These are phyloP conservation scores for Santalum album DNA, from an alignment of 164 flowering plant genomes.

Conservation along the genomic window DNA sequence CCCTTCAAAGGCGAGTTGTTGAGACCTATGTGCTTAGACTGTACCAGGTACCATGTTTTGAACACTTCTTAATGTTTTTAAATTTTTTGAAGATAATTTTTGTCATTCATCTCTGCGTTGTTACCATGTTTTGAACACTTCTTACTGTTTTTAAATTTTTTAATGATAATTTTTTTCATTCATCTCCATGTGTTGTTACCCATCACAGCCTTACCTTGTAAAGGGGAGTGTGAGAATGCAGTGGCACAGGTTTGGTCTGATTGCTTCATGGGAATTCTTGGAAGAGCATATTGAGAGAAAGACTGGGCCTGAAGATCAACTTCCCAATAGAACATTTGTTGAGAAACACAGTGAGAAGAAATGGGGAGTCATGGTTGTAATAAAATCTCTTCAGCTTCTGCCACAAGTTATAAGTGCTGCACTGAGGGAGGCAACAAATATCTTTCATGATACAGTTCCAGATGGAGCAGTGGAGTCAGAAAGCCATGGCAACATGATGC, in stretches of 20 bases:
- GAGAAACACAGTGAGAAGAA: constrained; percentile 60
- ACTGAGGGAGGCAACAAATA: constrained; percentile 61
- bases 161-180: no score
- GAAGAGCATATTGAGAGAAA: constrained; percentile 71
- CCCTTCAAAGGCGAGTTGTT: constrained; percentile 96
- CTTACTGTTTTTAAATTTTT: no score
- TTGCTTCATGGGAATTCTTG: constrained; percentile 92
- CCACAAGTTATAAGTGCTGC: constrained; percentile 64
- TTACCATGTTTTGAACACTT: no score
- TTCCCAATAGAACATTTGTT: constrained; percentile 19
- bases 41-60: constrained; percentile 63
- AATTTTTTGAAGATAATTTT: no score
- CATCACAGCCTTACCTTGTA: constrained; percentile 89
- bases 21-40: constrained; percentile 93
- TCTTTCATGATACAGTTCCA: constrained; percentile 22
- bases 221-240: constrained; percentile 97
- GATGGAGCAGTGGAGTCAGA: constrained; percentile 33
- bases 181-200: not conserved
- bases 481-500: constrained; percentile 81
- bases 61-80: no score
- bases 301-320: constrained; percentile 35
- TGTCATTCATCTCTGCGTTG: no score
- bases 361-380: constrained; percentile 98
- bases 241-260: constrained; percentile 96
- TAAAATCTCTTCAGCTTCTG: constrained; percentile 87